Evolutionary conservation across 2,329 filamentous ascomycete species (phyloP).

Genomic region (Cordyceps sp.): DNA sequence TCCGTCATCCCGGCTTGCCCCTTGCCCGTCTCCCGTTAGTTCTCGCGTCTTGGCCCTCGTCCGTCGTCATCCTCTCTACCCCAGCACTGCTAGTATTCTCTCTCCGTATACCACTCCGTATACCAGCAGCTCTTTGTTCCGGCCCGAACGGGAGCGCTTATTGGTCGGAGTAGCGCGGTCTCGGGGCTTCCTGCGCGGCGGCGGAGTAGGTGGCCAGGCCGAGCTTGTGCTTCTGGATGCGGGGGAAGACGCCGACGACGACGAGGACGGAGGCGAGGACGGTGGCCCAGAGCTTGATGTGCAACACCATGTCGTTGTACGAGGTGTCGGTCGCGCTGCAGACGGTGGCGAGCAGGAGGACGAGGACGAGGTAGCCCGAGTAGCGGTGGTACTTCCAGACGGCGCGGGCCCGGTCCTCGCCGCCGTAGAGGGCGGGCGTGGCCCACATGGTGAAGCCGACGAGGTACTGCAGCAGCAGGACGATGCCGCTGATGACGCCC

Average conservation of each 20-base stretch:
- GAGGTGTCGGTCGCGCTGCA: conserved; percentile 59
- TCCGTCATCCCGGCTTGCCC: too few species aligned
- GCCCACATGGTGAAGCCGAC: conserved; percentile 77
- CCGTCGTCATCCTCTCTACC: too few species aligned
- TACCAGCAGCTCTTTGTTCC: too few species aligned
- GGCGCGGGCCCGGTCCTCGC: conserved; percentile 61
- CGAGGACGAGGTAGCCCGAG: conserved; percentile 56
- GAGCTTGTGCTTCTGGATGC: conserved; percentile 63
- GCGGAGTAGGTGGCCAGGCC: background rate
- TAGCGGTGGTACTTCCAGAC: conserved; percentile 83
- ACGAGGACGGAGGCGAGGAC: conserved; percentile 49
- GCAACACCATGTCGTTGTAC: conserved; percentile 51
- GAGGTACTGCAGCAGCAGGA: conserved; percentile 55
- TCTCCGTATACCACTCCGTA: too few species aligned
- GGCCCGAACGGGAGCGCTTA: too few species aligned
- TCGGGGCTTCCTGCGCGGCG: background rate
- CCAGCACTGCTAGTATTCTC: too few species aligned
- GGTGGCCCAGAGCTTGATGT: conserved; percentile 63
- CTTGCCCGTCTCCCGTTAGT: too few species aligned
- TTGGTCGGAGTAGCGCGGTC: background rate
- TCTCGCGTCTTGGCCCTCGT: too few species aligned
- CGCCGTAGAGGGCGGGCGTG: conserved; percentile 56
- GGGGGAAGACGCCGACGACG: conserved; percentile 54
- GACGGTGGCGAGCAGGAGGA: conserved; percentile 58
- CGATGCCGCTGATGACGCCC: conserved; percentile 57